Evolutionary conservation across 2,329 filamentous ascomycete genomes (phyloP), one percentile per base, ranked within the genome.

Genomic region (Endoconidiophora polonica): DNA sequence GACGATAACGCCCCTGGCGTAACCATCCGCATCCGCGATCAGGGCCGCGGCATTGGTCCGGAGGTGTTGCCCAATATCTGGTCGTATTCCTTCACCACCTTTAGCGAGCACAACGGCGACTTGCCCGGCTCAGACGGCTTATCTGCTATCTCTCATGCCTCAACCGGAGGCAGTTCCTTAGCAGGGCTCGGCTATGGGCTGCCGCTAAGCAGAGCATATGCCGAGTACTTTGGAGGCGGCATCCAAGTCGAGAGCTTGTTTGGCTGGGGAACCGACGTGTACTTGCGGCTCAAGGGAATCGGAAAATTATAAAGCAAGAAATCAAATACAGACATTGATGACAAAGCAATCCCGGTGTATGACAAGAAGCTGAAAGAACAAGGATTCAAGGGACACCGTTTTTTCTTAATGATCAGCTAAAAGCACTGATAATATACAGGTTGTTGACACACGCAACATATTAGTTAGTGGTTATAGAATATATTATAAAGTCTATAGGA

Each of bases 1-100:
- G 74, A 79, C 54, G 75, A 79, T 58, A 73, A 77, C 52, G 76
- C 81, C 0, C 86, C 88, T 0, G 88, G 87, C 37, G 86, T 98
- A 10, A 96, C 91, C 0, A 93, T 98, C 58, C 79, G 91, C 22
- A 95, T 98, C 57, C 81, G 91, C 6, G 91, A 98, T 62, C 80
- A 87, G n/a, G 91, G 91, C 46, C 90, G 90, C 40, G 91, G 91
- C 36, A 96, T 98, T 50, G 76, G 79, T 1, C 85, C 88, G 0
- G 84, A 88, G 14, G 81, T 91, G 24, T 68, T 91, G 33, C 79
- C 81, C 3, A 81, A 90, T 57, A 88, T 98, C 52, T 98, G 91
- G 88, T 88, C 87, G 5, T 98, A 96, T 63, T 91, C 85, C 55
- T 98, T 95, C 63, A 95, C 90, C 18, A 98, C 91, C 0, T 96